These are phyloP conservation scores for Talaromyces sp. DNA, from an alignment of 2,329 filamentous ascomycete genomes.

Conservation along the genomic window DNA sequence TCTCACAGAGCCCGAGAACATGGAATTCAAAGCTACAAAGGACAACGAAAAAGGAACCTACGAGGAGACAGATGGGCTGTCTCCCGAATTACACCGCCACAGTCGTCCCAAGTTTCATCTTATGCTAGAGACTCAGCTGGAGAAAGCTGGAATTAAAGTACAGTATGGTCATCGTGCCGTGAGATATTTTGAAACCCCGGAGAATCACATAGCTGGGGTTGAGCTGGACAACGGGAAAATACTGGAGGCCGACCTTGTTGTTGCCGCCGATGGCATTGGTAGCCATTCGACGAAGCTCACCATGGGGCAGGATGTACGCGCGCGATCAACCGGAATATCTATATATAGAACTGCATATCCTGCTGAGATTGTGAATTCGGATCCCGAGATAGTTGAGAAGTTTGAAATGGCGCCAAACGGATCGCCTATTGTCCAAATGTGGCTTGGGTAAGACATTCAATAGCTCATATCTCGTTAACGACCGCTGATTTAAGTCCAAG, in stretches of 20 bases:
- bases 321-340: conserved; percentile 18
- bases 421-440: conserved; percentile 1
- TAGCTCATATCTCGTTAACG: no score
- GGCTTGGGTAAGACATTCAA: not conserved
- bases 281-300: conserved; percentile 19
- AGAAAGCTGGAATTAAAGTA: conserved; percentile 1
- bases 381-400: conserved; percentile 2
- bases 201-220: conserved; percentile 13
- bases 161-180: conserved; percentile 5
- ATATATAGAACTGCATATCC: conserved; percentile 17
- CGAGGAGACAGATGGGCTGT: not conserved
- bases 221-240: conserved; percentile 15
- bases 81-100: not conserved
- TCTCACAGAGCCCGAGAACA: not conserved
- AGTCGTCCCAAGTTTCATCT: conserved; percentile 6
- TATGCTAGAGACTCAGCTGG: conserved; percentile 6
- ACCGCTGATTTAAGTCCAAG: not conserved
- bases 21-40: not conserved
- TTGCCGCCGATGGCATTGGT: conserved; percentile 28
- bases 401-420: not conserved
- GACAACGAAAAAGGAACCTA: not conserved
- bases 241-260: conserved; percentile 22
- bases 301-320: conserved; percentile 15
- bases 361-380: conserved; percentile 3
- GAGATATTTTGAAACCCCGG: not conserved